Percentiles rank a stretch among this genome's conserved stretches.
Conservation (phyloP, 2,329 filamentous ascomycete species). For the Talaromyces sp. region DNA sequence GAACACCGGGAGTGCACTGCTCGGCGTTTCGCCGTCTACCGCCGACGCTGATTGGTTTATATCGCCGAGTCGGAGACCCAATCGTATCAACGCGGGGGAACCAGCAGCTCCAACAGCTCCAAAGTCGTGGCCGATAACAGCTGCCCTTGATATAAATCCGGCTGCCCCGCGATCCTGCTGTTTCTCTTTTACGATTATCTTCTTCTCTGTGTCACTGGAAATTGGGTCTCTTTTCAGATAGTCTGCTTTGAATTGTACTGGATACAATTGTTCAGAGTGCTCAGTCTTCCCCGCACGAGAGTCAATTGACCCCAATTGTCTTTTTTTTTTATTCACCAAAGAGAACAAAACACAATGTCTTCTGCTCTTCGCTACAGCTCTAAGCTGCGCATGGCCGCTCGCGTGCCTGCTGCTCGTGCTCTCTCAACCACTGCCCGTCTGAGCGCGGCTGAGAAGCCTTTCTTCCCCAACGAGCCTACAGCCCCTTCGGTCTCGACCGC, state of each 20-base stretch:
- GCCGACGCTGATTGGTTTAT: constrained; percentile 24
- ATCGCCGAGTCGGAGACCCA: constrained; percentile 29
- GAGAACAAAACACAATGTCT: constrained; percentile 34
- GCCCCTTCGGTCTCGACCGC: constrained; percentile 58
- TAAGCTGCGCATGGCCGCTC: constrained; percentile 36
- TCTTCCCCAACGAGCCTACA: constrained; percentile 62
- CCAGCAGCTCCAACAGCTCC: constrained; percentile 22
- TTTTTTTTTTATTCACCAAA: background rate
- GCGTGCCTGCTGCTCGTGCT: constrained; percentile 37
- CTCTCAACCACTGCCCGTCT: constrained; percentile 41
- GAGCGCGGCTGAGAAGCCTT: constrained; percentile 49
- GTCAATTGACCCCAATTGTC: constrained; percentile 7
- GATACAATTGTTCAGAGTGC: constrained; percentile 3
- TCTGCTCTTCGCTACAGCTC: constrained; percentile 40
- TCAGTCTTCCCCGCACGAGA: constrained; percentile 11
- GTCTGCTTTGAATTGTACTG: background rate
- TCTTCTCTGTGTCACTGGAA: background rate
- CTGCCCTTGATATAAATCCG: constrained; percentile 24
- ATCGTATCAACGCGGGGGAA: constrained; percentile 27
- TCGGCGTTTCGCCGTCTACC: constrained; percentile 20
- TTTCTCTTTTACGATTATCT: background rate
- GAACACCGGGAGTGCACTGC: constrained; percentile 9
- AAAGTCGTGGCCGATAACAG: constrained; percentile 21
- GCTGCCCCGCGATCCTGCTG: constrained; percentile 12
- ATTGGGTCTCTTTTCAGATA: background rate